Conservation (phyloP, 2,329 filamentous ascomycete species). For the Pezizomycotina sp. region DNA sequence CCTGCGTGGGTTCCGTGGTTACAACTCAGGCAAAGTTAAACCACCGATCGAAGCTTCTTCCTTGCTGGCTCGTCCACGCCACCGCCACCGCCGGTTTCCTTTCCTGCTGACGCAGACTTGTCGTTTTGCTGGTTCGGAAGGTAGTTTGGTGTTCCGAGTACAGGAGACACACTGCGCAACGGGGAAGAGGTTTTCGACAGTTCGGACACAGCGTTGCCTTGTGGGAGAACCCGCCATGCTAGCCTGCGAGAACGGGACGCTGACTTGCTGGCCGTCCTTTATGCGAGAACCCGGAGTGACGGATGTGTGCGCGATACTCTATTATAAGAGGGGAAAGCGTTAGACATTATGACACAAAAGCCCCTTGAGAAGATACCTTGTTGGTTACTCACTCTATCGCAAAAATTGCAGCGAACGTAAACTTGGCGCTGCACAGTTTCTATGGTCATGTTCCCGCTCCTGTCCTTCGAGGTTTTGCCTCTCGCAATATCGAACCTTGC, state of each 20-base stretch:
- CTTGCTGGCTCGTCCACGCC: slow-evolving; percentile 3
- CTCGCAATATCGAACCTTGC: slow-evolving; percentile 66
- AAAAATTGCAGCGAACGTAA: slow-evolving; percentile 60
- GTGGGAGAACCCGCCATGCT: slow-evolving; percentile 13
- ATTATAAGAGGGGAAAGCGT: slow-evolving; percentile 2
- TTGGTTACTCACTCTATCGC: slow-evolving; percentile 35
- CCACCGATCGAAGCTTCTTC: slow-evolving; percentile 25
- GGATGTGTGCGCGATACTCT: slow-evolving; percentile 26
- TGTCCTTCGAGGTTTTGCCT: slow-evolving; percentile 47
- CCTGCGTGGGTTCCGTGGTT: slow-evolving; percentile 53
- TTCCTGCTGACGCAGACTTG: slow-evolving; percentile 37
- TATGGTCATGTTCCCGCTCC: slow-evolving; percentile 45
- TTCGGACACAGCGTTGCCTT: slow-evolving; percentile 47
- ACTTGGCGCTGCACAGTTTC: slow-evolving; percentile 52
- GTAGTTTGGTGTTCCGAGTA: slow-evolving; percentile 47
- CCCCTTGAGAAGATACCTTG: background rate
- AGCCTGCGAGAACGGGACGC: slow-evolving; percentile 36
- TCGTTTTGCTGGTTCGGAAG: too few relatives aligned
- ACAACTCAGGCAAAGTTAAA: slow-evolving; percentile 52
- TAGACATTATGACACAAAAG: slow-evolving; percentile 5
- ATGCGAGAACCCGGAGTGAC: slow-evolving; percentile 15
- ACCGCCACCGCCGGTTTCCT: slow-evolving; percentile 35
- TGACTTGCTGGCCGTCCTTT: slow-evolving; percentile 27
- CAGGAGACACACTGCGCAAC: slow-evolving; percentile 52
- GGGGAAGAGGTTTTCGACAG: slow-evolving; percentile 49